Conservation (phyloP, 2,329 filamentous ascomycete genomes). For the Lasiodiplodia sp. region DNA sequence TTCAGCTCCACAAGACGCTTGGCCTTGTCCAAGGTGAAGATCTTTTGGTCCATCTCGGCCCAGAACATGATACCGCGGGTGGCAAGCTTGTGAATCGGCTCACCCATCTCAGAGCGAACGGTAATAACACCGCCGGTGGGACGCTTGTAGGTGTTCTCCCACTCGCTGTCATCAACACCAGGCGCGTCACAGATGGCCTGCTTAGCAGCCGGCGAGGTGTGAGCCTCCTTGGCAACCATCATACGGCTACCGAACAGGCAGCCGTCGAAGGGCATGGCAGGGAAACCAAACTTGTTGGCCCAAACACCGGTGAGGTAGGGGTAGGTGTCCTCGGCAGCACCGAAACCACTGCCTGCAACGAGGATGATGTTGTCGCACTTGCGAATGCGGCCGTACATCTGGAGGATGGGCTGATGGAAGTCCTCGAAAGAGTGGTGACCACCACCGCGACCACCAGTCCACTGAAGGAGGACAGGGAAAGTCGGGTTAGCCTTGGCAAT, state of each 20-base stretch:
- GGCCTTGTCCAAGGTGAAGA: conserved; percentile 94
- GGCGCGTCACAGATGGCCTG: conserved; percentile 53
- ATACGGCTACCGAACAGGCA: conserved; percentile 56
- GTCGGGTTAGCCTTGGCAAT: conserved; percentile 55
- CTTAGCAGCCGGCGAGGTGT: conserved; percentile 54
- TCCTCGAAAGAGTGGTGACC: conserved; percentile 60
- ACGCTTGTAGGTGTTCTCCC: conserved; percentile 63
- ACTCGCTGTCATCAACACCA: conserved; percentile 53
- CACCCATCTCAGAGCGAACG: conserved; percentile 97
- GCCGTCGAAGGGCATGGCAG: conserved; percentile 58
- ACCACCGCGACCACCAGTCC: conserved; percentile 59
- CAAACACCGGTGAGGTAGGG: conserved; percentile 56
- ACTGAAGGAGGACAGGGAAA: conserved; percentile 57
- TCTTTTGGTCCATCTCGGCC: conserved; percentile 99
- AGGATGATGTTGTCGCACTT: conserved; percentile 56
- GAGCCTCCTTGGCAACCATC: conserved; percentile 57
- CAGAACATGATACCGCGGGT: conserved; percentile 96
- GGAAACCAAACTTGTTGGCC: conserved; percentile 52
- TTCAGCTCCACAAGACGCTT: conserved; percentile 53
- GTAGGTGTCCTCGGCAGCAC: conserved; percentile 55
- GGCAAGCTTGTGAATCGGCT: conserved; percentile 98
- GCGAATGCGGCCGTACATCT: conserved; percentile 55
- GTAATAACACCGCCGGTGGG: conserved; percentile 93
- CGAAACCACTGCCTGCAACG: conserved; percentile 57
- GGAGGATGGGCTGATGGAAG: conserved; percentile 57